These are phyloP conservation scores for Raffaelea arxii DNA, from an alignment of 2,329 filamentous ascomycete species.

Conservation along the genomic window DNA sequence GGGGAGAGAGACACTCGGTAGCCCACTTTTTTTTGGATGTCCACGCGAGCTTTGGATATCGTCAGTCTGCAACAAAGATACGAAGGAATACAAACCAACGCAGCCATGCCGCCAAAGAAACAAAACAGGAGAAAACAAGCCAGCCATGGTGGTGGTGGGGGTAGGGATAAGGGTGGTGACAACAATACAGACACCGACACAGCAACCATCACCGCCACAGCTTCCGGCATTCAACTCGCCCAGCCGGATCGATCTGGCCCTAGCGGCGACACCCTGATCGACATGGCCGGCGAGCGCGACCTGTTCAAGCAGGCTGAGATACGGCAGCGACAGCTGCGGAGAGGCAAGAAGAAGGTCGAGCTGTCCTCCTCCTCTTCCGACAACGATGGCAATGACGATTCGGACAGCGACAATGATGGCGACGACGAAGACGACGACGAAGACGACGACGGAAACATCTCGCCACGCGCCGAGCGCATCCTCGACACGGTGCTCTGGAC, in stretches of 20 bases:
- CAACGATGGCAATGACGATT: conserved; percentile 13
- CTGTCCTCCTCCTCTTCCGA: conserved; percentile 14
- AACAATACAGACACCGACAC: not conserved
- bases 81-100: no score
- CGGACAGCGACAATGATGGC: conserved; percentile 24
- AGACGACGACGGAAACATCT: conserved; percentile 23
- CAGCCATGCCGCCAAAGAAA: no score
- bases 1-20: no score
- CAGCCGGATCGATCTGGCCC: conserved; percentile 61
- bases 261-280: conserved; percentile 57
- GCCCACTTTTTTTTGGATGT: no score
- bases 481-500: conserved; percentile 50
- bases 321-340: conserved; percentile 24
- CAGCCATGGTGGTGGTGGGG: not conserved
- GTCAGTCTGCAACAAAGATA: no score
- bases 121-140: no score
- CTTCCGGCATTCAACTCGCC: conserved; percentile 46
- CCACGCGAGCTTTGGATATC: no score
- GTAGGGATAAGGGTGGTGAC: not conserved
- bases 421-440: conserved; percentile 18
- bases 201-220: not conserved
- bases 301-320: conserved; percentile 42
- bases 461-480: conserved; percentile 38
- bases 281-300: conserved; percentile 57
- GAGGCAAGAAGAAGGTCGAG: conserved; percentile 12